Base-by-base conservation (phyloP, 192 early-diverging fungal genomes). In the Entophlyctis luteolus region DNA sequence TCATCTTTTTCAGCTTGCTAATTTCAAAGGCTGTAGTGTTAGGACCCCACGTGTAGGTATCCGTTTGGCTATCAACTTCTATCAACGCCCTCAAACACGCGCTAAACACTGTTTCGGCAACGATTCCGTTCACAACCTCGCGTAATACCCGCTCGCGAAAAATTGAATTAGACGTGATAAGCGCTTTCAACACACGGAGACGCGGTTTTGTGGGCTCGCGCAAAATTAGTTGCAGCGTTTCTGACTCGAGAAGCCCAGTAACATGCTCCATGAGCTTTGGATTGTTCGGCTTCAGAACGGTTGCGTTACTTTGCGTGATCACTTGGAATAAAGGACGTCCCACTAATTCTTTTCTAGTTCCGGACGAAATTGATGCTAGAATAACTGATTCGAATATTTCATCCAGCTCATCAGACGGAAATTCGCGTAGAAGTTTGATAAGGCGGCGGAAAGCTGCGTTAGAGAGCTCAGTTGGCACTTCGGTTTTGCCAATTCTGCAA, bases 181-280 rank as follows among this genome's bases (percentile, higher is more conserved):
- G 36, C 16, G 52, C 16, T 25, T 54, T 52, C 31, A 66, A 35
- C 32, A 36, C 63, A 29, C 33, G n/a, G 28, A 53, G n/a, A 0
- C 56, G 55, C 0, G 57, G 53, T 16, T 29, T 20, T 1, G 22
- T 70, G 31, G 56, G 48, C 18, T 56, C n/a, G 5, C 32, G 55
- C 3, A 75, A 12, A n/a, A 75, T 25, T 25, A 56, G 38, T 2
- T 28, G n/a, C 8, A 75, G 0, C 4, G 59, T 70, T 31, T 62
- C 59, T n/a, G 58, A 52, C 48, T 75, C 73, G 48, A 75, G 29
- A 42, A 75, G 55, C 1, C 52, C 29, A 10, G 73, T n/a, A 34
- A 75, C 60, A 36, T 71, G 52, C 4, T 67, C 73, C 54, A 32
- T 62, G 4, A 63, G 32, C 18, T 49, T 34, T 22, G 6, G 25